A percentile compares a stretch with the other conserved stretches of the same genome.
These are phyloP conservation scores for Arabis hirsuta DNA, from an alignment of 345 rosid species.

Conservation along the genomic window DNA sequence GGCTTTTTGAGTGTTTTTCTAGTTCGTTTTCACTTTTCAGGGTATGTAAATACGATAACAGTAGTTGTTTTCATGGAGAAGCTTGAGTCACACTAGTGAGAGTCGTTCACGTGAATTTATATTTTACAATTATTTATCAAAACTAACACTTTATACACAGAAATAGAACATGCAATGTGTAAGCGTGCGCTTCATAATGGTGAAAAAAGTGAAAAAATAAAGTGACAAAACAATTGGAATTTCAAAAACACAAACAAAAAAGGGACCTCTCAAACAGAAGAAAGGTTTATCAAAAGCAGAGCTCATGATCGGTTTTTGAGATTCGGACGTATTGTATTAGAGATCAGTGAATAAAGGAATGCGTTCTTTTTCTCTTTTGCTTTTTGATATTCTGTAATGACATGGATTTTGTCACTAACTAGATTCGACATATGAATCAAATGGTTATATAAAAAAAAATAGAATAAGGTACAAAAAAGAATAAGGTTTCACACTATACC, in stretches of 20 bases:
- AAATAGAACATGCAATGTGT: not conserved
- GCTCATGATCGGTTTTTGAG: constrained; percentile 36
- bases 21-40: not conserved
- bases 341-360: constrained; percentile 42
- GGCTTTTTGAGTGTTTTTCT: not conserved
- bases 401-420: constrained; percentile 33
- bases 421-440: constrained; percentile 27
- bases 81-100: not conserved
- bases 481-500: constrained; percentile 20
- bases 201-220: constrained; percentile 11
- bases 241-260: constrained; percentile 11
- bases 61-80: not conserved
- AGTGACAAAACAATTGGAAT: constrained; percentile 30
- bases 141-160: not conserved
- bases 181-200: constrained; percentile 28
- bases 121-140: no score
- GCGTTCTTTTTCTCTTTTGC: constrained; percentile 21
- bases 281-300: constrained; percentile 38
- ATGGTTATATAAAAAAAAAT: not conserved
- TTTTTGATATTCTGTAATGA: constrained; percentile 32
- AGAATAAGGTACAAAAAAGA: constrained; percentile 26
- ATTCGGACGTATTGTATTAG: constrained; percentile 40
- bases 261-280: constrained; percentile 20
- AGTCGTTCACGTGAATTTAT: not conserved
- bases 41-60: constrained; percentile 21